Evolutionary conservation across 495 filamentous ascomycete species (phyloP), one percentile per base, ranked within the genome.

Genomic region (Clohesyomyces aquaticus): DNA sequence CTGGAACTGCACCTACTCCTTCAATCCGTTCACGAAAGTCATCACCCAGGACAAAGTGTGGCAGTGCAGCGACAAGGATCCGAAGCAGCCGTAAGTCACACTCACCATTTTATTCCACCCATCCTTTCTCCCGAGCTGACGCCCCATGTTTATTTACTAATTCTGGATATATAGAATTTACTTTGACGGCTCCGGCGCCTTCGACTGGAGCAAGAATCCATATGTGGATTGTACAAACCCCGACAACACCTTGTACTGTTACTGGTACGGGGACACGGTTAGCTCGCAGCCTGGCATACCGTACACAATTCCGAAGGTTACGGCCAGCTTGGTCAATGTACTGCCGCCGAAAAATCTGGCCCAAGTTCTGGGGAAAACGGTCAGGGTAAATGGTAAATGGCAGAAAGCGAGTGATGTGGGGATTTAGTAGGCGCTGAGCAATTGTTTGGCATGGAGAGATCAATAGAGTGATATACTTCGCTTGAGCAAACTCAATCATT

Each of bases 1-100:
- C 14, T 50, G n/a, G n/a, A 49, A 49, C 28, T 59, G 56, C 45
- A 49, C 43, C 8, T 59, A 59, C 19, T 14, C 3, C n/a, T 59
- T 59, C 45, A 51, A 59, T 19, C 43, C 46, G 19, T 28, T 9
- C 27, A 59, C 43, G 26, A 59, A 51, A 23, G 25, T 18, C 28
- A 49, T 59, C 12, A 49, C 23, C 6, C 29, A 35, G 45, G 46
- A 38, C 8, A 59, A 59, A 23, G 56, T 59, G 3, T 59, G 56
- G 56, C n/a, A 46, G 18, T 59, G 56, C 25, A 59, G 27, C 3
- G 56, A 59, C 29, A 59, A 59, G 46, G 38, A 59, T 43, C 4
- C 43, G 9, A 19, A 14, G 14, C 2, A 22, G 3, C 56, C 43
- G 56, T 49, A 50, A 29, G 43, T 38, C 14, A 14, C 28, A n/a